Evolutionary conservation across 2,329 filamentous ascomycete genomes (phyloP).

Genomic region (Paraphaeosphaeria minitans): DNA sequence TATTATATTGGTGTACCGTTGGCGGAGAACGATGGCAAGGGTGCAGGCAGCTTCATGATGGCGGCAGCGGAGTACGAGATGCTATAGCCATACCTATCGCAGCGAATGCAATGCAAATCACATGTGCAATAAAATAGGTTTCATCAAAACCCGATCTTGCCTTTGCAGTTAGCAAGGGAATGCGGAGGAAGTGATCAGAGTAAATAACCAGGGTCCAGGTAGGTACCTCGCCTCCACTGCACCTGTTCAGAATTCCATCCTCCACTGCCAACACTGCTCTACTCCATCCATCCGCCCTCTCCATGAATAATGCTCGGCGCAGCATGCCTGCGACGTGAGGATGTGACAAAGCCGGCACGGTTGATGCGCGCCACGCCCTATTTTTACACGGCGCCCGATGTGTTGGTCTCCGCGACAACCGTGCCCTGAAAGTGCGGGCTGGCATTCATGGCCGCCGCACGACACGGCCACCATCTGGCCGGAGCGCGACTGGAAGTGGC

Average conservation of each 20-base stretch:
- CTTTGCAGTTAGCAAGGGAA: not conserved
- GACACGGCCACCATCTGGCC: slow-evolving; percentile 14
- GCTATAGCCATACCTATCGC: not conserved
- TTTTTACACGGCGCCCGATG: not conserved
- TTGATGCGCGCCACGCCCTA: not conserved
- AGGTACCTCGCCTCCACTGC: not conserved
- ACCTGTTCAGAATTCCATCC: not conserved
- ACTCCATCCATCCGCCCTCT: not conserved
- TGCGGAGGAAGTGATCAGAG: not conserved
- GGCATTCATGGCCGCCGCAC: slow-evolving; percentile 16
- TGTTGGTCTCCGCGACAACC: slow-evolving; percentile 23
- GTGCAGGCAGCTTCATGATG: slow-evolving; percentile 50
- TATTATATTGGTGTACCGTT: slow-evolving; percentile 47
- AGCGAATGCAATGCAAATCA: not conserved
- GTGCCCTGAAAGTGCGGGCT: slow-evolving; percentile 19
- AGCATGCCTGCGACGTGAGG: not conserved
- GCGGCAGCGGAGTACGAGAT: slow-evolving; percentile 40
- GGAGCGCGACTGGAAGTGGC: slow-evolving; percentile 8
- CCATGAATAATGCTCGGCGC: not conserved
- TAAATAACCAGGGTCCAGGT: not conserved
- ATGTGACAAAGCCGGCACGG: not conserved
- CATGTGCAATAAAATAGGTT: not conserved
- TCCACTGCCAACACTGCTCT: not conserved
- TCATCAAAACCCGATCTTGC: too few species aligned
- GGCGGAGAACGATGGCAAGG: slow-evolving; percentile 47